Conservation (phyloP, 1,284 basidiomycete genomes). For the Boletus mariae region DNA sequence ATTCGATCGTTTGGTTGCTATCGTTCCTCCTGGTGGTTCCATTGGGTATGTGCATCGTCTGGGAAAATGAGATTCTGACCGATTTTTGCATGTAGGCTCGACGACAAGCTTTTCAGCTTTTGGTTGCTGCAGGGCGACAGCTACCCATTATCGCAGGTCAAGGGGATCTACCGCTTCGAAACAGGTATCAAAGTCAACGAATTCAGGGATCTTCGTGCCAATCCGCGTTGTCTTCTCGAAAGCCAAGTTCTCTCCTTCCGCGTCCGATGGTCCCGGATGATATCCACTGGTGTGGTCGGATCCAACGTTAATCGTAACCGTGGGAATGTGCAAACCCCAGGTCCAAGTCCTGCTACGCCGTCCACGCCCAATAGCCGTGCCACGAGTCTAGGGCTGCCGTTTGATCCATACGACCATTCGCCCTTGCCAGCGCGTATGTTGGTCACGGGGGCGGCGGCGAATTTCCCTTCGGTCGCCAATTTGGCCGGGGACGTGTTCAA, state of each 20-base stretch:
- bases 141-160: constrained; percentile 68
- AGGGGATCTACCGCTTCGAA: constrained; percentile 84
- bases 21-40: constrained; percentile 81
- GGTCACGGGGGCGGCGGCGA: constrained; percentile 71
- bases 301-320: constrained; percentile 32
- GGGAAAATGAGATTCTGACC: background rate
- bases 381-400: constrained; percentile 58
- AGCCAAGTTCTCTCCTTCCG: constrained; percentile 75
- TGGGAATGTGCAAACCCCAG: constrained; percentile 31
- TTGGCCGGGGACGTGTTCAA: constrained; percentile 78
- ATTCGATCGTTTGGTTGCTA: constrained; percentile 78
- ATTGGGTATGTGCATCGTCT: constrained; percentile 58
- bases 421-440: constrained; percentile 62
- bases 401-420: constrained; percentile 69
- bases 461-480: constrained; percentile 78
- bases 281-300: constrained; percentile 56
- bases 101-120: constrained; percentile 84
- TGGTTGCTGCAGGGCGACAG: constrained; percentile 79
- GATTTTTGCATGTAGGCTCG: constrained; percentile 48
- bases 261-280: constrained; percentile 71
- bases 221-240: constrained; percentile 78
- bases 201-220: constrained; percentile 79
- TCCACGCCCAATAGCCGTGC: constrained; percentile 33
- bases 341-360: constrained; percentile 28
- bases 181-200: constrained; percentile 80